Conservation (phyloP, 441 rosid species). For the Sinapis alba region DNA sequence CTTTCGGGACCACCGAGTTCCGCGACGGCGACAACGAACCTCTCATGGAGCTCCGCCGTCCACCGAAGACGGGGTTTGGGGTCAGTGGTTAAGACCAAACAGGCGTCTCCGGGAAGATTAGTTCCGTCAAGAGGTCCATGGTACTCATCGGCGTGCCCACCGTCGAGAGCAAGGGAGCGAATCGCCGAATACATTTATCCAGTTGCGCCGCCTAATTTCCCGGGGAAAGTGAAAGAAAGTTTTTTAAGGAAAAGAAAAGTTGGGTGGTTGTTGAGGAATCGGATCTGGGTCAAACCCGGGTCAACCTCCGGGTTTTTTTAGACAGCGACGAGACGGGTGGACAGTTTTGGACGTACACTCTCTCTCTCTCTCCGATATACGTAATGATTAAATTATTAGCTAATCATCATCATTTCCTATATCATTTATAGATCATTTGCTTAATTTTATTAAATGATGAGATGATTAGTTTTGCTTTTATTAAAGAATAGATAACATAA, state of each 20-base stretch:
- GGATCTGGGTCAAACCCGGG: slow-evolving; percentile 37
- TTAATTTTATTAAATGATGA: too few species aligned
- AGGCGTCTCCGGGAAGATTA: slow-evolving; percentile 77
- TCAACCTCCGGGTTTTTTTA: slow-evolving; percentile 27
- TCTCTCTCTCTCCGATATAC: not conserved
- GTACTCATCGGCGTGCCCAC: slow-evolving; percentile 50
- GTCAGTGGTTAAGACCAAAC: slow-evolving; percentile 88
- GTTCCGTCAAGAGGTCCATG: slow-evolving; percentile 69
- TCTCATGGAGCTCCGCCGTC: slow-evolving; percentile 94
- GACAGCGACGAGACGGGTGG: slow-evolving; percentile 36
- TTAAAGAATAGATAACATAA: too few species aligned
- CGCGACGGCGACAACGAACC: slow-evolving; percentile 88
- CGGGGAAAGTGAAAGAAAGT: slow-evolving; percentile 29
- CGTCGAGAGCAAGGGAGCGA: slow-evolving; percentile 75
- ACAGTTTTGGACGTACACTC: slow-evolving; percentile 37
- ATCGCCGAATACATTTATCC: slow-evolving; percentile 71
- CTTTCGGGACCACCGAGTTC: slow-evolving; percentile 98
- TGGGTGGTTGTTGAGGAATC: slow-evolving; percentile 26
- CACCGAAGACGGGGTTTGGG: slow-evolving; percentile 99
- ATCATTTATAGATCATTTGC: not conserved
- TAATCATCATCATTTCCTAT: not conserved
- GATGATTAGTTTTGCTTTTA: too few species aligned
- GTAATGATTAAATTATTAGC: not conserved
- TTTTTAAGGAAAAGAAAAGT: not conserved
- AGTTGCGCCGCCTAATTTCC: slow-evolving; percentile 7